A percentile compares a stretch with the other conserved stretches of the same genome.
Conservation (phyloP, 2,329 filamentous ascomycete species). For the Hymenoscyphus scutula region DNA sequence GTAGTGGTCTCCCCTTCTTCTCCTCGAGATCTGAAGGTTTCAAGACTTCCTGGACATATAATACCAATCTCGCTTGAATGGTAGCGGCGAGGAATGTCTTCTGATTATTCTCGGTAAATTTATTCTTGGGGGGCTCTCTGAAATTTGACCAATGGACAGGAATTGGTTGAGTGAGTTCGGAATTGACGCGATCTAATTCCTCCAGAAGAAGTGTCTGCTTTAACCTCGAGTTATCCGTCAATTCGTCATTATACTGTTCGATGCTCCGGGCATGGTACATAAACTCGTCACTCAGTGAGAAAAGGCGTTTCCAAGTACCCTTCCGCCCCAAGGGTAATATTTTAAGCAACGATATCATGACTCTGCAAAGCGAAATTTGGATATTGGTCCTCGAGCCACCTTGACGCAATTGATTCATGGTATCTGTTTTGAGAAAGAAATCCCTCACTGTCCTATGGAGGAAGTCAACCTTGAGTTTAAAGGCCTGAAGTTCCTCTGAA, state of each 20-base stretch:
- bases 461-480: slow-evolving; percentile 1
- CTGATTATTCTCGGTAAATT: not conserved
- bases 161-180: not conserved
- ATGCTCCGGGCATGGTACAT: not conserved
- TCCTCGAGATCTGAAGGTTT: not conserved
- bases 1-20: not conserved
- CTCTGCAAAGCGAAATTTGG: not conserved
- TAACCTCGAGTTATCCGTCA: not conserved
- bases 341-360: not conserved
- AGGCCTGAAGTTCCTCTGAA: not conserved
- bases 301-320: not conserved
- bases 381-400: too few relatives aligned
- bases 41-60: not conserved
- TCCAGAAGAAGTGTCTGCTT: not conserved
- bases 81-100: not conserved
- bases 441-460: slow-evolving; percentile 6
- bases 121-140: not conserved
- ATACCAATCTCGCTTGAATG: not conserved
- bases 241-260: not conserved
- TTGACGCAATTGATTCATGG: not conserved
- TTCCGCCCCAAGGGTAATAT: too few relatives aligned
- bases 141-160: not conserved
- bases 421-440: not conserved
- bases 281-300: not conserved
- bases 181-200: not conserved